Base-by-base conservation (phyloP, 768 basidiomycete genomes). In the Tricholoma furcatifolium region DNA sequence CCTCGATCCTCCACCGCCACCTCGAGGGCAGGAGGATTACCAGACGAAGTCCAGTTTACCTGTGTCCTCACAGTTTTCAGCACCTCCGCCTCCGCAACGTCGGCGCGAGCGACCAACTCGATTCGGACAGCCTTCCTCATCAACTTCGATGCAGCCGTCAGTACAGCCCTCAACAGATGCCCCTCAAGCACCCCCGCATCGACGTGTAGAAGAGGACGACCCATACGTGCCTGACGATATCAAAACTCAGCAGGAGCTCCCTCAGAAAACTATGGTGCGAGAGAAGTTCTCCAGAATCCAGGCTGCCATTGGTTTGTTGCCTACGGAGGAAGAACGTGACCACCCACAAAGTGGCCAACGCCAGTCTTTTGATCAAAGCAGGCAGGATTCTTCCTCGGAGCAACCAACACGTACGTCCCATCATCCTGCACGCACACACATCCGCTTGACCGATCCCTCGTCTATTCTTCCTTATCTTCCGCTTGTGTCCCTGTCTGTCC, bases 401-500 rank as follows among this genome's bases (percentile, higher is more conserved):
- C 62, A 59, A 49, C 43, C 49, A 50, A 50, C 67, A 65, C 69
- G 70, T 74, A 69, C 63, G 71, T 71, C 61, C 53, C 48, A 53
- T 65, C 7, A 3, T 27, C 59, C 54, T 50, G 53, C 57, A 53
- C 50, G 51, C 54, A 44, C 56, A 60, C 59, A 50, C 56, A 53
- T 39, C 55, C 56, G 58, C 49, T 60, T 52, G 59, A 54, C 58
- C 50, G 45, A 56, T 53, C 23, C 49, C 36, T 56, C 57, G 56
- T 60, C 52, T 57, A 31, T 54, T 49, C 57, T 56, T 47, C 53
- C 45, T 56, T 50, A 43, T 56, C 27, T 42, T 53, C 41, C 53
- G 34, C 35, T 38, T 32, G 51, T 27, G 18, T 21, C 53, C 31
- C 47, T 50, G 15, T 43, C 30, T 21, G 20, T 50, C 54, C 35